Conservation (phyloP, 2,329 filamentous ascomycete species). For the Rhinocladiella similis region DNA sequence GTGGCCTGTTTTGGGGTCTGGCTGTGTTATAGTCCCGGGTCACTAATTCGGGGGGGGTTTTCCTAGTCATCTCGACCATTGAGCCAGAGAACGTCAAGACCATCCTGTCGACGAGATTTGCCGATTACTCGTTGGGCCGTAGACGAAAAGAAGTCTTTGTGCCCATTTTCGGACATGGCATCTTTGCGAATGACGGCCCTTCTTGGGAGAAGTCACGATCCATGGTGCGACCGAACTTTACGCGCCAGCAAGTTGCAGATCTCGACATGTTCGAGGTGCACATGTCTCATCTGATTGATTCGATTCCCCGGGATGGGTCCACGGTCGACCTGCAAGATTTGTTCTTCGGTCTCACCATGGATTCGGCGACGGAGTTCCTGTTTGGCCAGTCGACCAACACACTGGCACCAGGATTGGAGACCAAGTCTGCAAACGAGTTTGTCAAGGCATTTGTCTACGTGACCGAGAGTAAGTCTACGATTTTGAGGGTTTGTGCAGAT, state of each 20-base stretch:
- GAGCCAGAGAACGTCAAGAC: conserved; percentile 58
- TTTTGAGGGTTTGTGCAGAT: background rate
- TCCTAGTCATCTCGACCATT: conserved; percentile 30
- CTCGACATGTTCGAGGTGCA: conserved; percentile 61
- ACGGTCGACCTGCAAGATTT: conserved; percentile 59
- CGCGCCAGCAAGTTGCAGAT: conserved; percentile 53
- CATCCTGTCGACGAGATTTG: conserved; percentile 23
- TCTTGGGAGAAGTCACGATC: conserved; percentile 49
- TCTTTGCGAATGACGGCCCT: conserved; percentile 52
- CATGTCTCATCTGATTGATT: conserved; percentile 57
- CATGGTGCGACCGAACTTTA: conserved; percentile 53
- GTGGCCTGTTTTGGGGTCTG: background rate
- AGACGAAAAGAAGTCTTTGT: conserved; percentile 36
- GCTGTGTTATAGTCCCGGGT: no score
- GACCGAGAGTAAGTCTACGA: conserved; percentile 13
- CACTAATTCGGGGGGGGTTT: no score
- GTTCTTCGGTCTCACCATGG: conserved; percentile 66
- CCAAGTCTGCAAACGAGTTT: conserved; percentile 24
- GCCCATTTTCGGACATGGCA: conserved; percentile 29
- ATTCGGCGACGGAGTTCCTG: conserved; percentile 67
- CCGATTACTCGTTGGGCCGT: conserved; percentile 44
- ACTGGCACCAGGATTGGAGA: conserved; percentile 23
- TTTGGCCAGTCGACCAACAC: conserved; percentile 56
- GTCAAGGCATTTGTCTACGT: conserved; percentile 26
- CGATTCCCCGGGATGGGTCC: conserved; percentile 56